Base-by-base conservation (phyloP, 176 grass and related monocot species). In the Avena insularis region DNA sequence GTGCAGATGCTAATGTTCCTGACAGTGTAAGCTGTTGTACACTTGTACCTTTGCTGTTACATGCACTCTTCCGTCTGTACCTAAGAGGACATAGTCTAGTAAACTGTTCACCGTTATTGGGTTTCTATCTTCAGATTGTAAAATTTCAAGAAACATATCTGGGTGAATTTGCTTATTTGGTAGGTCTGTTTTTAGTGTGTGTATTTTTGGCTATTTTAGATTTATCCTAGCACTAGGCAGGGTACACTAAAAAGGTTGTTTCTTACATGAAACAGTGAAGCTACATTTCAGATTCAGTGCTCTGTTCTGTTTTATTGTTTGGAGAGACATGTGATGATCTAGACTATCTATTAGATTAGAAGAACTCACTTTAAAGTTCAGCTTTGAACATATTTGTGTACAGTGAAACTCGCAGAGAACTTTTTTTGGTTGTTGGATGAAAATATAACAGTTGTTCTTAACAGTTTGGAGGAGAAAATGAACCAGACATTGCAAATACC, bases 1-100 rank as follows among this genome's bases (percentile, higher is more conserved):
- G 77, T 72, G 85, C 77, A 80, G 74, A 89, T 76, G 74, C 87
- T 78, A 89, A 84, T 89, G 51, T 79, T 78, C 38, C n/a, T 48
- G 81, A 78, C 53, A 23, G 11, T 74, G 79, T 88, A 88, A 19
- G 87, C 6, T 82, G 47, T 56, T 88, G 51, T 27, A 5, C 31
- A 33, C 31, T 33, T 33, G 31, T 33, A 2, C 50, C 29, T 77
- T 77, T 66, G 47, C 17, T 63, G 40, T 6, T n/a, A 63, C 56
- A 51, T 66, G 45, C 12, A 54, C 55, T 21, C 59, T 47, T 13
- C 40, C 19, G 17, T 27, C 45, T 9, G 3, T 49, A 49, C 23
- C 23, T 75, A 75, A 31, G 27, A 75, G 48, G 5, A 69, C 16
- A 55, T 70, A 69, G 33, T 70, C 29, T 57, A 49, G 60, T 50